Conservation (phyloP, 768 basidiomycete species). For the Trametes gibbosa region DNA sequence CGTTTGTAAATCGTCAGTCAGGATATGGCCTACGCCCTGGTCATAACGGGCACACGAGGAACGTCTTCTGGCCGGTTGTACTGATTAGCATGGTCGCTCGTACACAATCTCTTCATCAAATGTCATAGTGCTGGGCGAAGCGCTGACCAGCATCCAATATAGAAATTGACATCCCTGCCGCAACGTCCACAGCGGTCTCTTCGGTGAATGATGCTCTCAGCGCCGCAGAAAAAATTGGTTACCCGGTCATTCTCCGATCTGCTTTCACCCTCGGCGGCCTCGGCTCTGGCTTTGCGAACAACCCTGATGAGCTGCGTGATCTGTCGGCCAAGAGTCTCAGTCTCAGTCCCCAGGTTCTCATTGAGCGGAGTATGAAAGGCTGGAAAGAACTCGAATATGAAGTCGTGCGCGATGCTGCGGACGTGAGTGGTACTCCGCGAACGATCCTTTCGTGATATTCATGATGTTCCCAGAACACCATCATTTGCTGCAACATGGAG, state of each 20-base stretch:
- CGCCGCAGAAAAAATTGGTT: constrained; percentile 89
- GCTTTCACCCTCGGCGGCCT: constrained; percentile 98
- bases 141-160: constrained; percentile 8
- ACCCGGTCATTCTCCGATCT: constrained; percentile 94
- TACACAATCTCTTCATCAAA: too few species aligned
- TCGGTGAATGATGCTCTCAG: constrained; percentile 88
- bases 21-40: too few species aligned
- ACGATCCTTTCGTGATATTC: not conserved
- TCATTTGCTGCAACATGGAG: constrained; percentile 99
- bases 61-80: too few species aligned
- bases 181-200: constrained; percentile 96
- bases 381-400: constrained; percentile 99
- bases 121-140: too few species aligned
- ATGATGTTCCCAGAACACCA: constrained; percentile 75
- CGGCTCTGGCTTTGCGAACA: constrained; percentile 95
- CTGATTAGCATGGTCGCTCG: too few species aligned
- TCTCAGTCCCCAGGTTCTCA: constrained; percentile 91
- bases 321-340: constrained; percentile 88
- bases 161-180: constrained; percentile 98
- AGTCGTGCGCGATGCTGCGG: constrained; percentile 96
- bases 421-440: constrained; percentile 52
- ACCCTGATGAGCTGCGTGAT: constrained; percentile 92
- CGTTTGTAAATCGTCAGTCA: too few species aligned
- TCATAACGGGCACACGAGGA: too few species aligned
- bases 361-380: constrained; percentile 97